phyloP scores from a whole-genome alignment of 192 early-diverging fungal genomes.

The Linnemannia exigua region DNA sequence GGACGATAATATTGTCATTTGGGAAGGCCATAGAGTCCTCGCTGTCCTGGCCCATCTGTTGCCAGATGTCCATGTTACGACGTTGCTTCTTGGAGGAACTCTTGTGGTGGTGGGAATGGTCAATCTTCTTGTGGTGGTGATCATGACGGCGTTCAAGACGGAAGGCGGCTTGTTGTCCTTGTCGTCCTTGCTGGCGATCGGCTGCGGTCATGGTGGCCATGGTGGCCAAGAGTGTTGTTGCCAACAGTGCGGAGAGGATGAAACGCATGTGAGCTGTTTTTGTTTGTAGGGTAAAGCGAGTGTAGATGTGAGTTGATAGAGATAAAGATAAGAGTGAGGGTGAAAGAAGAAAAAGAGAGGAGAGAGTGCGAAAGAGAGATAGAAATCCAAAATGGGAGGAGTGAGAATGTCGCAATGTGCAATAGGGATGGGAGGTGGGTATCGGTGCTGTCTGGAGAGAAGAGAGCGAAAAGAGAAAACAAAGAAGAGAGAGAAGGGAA shows the following conservation, averaged over 20 bases:
- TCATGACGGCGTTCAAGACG: slow-evolving; percentile 31
- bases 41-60: too few species aligned
- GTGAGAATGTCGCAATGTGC: not conserved
- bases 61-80: slow-evolving; percentile 1
- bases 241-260: slow-evolving; percentile 39
- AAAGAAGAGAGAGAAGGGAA: not conserved
- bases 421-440: not conserved
- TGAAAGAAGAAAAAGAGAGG: not conserved
- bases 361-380: not conserved
- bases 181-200: slow-evolving; percentile 14
- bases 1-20: too few species aligned
- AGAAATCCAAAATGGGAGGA: too few species aligned
- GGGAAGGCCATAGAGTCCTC: too few species aligned
- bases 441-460: not conserved
- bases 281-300: not conserved
- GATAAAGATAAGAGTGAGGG: not conserved
- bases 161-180: slow-evolving; percentile 30
- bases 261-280: slow-evolving; percentile 29
- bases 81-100: slow-evolving; percentile 22
- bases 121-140: slow-evolving; percentile 15
- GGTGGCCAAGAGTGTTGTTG: slow-evolving; percentile 21
- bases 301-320: not conserved
- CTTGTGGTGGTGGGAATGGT: slow-evolving; percentile 20
- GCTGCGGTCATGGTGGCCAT: slow-evolving; percentile 17
- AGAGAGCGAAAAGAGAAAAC: not conserved